phyloP scores from a whole-genome alignment of 2,329 filamentous ascomycete genomes.

The Ilyonectria mors-panacis region DNA sequence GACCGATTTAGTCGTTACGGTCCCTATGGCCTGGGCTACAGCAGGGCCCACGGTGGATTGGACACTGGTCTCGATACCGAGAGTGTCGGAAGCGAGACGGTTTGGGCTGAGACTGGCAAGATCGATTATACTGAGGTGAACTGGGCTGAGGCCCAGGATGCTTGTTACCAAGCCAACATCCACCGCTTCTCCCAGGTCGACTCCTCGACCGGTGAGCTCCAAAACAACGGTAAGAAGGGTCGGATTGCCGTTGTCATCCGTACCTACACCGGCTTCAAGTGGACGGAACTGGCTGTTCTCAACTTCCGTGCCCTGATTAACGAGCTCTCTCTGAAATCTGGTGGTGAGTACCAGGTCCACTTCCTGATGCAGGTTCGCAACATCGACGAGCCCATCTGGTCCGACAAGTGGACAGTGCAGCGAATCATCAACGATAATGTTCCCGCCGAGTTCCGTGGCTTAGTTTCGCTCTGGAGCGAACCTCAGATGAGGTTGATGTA shows the following conservation, averaged over 20 bases:
- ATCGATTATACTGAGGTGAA: slow-evolving; percentile 70
- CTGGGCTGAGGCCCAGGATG: slow-evolving; percentile 68
- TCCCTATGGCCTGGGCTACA: slow-evolving; percentile 90
- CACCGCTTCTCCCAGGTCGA: slow-evolving; percentile 68
- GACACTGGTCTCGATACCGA: slow-evolving; percentile 82
- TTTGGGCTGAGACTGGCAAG: slow-evolving; percentile 69
- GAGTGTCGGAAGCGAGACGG: slow-evolving; percentile 73
- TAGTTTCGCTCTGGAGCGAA: slow-evolving; percentile 89
- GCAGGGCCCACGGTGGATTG: slow-evolving; percentile 77
- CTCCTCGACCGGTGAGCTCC: slow-evolving; percentile 56
- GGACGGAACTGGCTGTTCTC: slow-evolving; percentile 82
- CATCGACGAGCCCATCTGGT: slow-evolving; percentile 84
- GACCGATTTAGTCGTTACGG: slow-evolving; percentile 89
- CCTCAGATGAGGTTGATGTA: slow-evolving; percentile 87
- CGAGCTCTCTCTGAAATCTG: slow-evolving; percentile 82
- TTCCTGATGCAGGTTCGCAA: slow-evolving; percentile 90
- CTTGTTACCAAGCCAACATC: slow-evolving; percentile 73
- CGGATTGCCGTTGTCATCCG: slow-evolving; percentile 85
- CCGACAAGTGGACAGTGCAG: slow-evolving; percentile 81
- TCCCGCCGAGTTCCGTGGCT: slow-evolving; percentile 81
- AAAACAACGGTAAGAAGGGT: slow-evolving; percentile 57
- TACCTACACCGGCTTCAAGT: slow-evolving; percentile 84
- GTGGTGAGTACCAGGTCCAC: slow-evolving; percentile 86
- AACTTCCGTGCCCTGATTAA: slow-evolving; percentile 87
- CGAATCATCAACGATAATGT: slow-evolving; percentile 77